Base-by-base conservation (phyloP, 805 yeast genomes). In the Saccharomyces kudriavzevii region DNA sequence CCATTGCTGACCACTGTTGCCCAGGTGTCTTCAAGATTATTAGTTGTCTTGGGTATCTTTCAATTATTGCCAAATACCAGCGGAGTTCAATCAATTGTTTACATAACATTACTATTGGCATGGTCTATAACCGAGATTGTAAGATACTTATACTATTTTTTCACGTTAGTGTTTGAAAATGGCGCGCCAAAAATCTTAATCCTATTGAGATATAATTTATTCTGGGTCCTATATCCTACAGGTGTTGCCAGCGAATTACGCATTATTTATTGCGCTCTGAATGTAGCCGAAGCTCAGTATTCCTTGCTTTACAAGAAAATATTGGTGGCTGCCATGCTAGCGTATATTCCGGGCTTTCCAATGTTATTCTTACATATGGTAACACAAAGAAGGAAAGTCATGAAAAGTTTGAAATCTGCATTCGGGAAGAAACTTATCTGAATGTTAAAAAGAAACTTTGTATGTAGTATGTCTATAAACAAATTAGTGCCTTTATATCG, bases 121-220 rank as follows among this genome's bases (percentile, higher is more conserved):
- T 94, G 99, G 99, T 82, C 94, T n/a, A 62, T 88, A 51, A 89
- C 98, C n/a, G 99, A 94, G 70, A 78, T 89, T 47, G 84, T 91
- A 54, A 79, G 99, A 68, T 94, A 94, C 71, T 79, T 89, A 46
- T 94, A 82, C 73, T 95, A 94, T 67, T 69, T 63, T 49, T 66
- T 55, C 54, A 60, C 65, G 9, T 54, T 70, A 47, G 47, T 48
- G 6, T 49, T 54, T 9, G 53, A 58, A 5, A 26, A 40, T 31
- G 69, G 69, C 25, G 91, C 95, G 6, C 77, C 85, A 52, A 83
- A 83, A 60, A 70, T 87, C 56, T 75, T 92, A 59, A 79, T 83
- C 20, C 79, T 85, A 77, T 72, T 89, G 58, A 80, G 99, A 64
- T 94, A 94, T 77, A 87, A 87, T 58, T 73, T 89, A 27, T 94